These are phyloP conservation scores for Acacia confusa DNA, from an alignment of 306 rosid genomes.

Conservation along the genomic window DNA sequence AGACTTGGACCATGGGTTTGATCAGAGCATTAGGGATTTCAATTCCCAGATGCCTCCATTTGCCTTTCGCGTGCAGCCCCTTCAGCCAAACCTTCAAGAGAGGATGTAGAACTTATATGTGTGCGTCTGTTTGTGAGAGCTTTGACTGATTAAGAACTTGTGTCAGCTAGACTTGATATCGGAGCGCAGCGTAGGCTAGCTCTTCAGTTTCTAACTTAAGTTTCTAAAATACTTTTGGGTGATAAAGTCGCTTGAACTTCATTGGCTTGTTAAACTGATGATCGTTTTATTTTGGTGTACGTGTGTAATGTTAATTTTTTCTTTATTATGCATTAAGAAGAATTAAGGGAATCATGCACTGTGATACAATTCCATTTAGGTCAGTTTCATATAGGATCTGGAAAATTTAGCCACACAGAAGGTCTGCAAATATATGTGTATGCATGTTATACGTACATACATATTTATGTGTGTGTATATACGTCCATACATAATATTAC, in stretches of 20 bases:
- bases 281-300: not conserved
- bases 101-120: conserved; percentile 30
- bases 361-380: not conserved
- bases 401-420: not conserved
- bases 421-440: not conserved
- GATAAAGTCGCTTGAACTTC: not conserved
- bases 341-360: not conserved
- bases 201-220: conserved; percentile 5
- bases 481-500: too few relatives aligned
- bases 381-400: not conserved
- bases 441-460: too few relatives aligned
- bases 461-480: too few relatives aligned
- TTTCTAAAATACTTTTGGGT: not conserved
- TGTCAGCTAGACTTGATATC: not conserved
- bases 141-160: conserved; percentile 22
- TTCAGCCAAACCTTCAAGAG: conserved; percentile 59
- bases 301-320: not conserved
- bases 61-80: conserved; percentile 57
- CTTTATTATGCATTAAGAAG: not conserved
- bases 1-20: conserved; percentile 56
- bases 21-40: conserved; percentile 43
- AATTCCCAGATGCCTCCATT: conserved; percentile 44
- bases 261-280: not conserved
- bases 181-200: not conserved
- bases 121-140: not conserved